phyloP scores from a whole-genome alignment of 225 moss, liverwort and hornwort species.

The Asterella californica region DNA sequence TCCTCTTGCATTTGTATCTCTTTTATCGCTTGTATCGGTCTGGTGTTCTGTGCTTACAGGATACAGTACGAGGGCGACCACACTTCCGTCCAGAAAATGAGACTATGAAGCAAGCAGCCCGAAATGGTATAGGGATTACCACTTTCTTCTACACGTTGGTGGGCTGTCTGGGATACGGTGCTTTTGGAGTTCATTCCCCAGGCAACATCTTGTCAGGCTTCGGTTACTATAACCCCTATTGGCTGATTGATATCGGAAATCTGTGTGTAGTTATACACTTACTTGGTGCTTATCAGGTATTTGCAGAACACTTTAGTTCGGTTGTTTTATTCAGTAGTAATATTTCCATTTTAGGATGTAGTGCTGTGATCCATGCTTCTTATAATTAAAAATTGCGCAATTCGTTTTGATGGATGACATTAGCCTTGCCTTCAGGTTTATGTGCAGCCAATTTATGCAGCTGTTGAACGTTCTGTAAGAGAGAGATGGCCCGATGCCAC shows the following conservation, averaged over 20 bases:
- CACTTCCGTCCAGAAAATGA: constrained; percentile 25
- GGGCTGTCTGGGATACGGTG: constrained; percentile 34
- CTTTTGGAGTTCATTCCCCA: constrained; percentile 37
- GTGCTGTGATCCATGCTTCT: neutral
- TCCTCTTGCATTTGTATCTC: neutral
- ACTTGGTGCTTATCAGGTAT: constrained; percentile 47
- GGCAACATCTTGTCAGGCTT: constrained; percentile 47
- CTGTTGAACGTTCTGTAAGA: constrained; percentile 18
- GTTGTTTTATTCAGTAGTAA: no score
- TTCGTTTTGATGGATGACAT: neutral
- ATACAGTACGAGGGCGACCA: constrained; percentile 37
- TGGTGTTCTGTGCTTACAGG: constrained; percentile 19
- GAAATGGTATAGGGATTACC: constrained; percentile 18
- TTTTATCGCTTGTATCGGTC: neutral
- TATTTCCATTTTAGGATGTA: no score
- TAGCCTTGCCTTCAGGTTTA: constrained; percentile 29
- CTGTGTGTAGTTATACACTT: constrained; percentile 37
- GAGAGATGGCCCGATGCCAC: constrained; percentile 25
- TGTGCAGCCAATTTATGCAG: constrained; percentile 35
- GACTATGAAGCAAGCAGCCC: constrained; percentile 37
- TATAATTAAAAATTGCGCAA: neutral
- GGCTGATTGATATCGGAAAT: constrained; percentile 43
- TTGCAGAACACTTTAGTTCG: neutral
- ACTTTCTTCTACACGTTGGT: constrained; percentile 39
- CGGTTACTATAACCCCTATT: constrained; percentile 43